phyloP scores from a whole-genome alignment of 2,329 filamentous ascomycete genomes.

The Leptodontidium sp. region DNA sequence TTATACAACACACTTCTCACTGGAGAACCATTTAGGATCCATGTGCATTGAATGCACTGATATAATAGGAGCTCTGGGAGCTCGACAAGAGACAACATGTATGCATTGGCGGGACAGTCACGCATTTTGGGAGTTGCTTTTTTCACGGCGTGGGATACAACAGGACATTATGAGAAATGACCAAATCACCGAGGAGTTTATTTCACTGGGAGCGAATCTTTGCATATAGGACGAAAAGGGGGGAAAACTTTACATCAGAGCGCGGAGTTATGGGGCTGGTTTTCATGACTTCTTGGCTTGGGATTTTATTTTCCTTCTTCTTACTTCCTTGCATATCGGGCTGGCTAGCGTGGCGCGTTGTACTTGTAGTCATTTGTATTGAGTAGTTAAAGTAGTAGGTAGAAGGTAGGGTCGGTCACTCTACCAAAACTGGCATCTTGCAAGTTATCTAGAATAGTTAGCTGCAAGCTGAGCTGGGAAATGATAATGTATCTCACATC shows the following conservation, averaged over 20 bases:
- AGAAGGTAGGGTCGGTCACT: background rate
- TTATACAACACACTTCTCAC: background rate
- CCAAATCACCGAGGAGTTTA: background rate
- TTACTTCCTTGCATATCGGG: background rate
- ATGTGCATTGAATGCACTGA: slow-evolving; percentile 2
- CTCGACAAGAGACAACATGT: background rate
- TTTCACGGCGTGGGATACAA: slow-evolving; percentile 8
- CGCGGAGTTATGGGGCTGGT: slow-evolving; percentile 14
- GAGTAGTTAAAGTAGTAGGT: background rate
- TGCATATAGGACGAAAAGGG: slow-evolving; percentile 1
- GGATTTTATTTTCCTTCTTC: background rate
- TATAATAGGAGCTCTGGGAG: background rate
- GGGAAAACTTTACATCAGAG: background rate
- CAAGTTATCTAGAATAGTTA: background rate
- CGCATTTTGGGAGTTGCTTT: slow-evolving; percentile 8
- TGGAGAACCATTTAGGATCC: background rate
- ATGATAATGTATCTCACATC: slow-evolving; percentile 20
- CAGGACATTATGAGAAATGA: slow-evolving; percentile 12
- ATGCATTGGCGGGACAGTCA: background rate
- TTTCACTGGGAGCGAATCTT: slow-evolving; percentile 2
- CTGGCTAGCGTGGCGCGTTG: background rate
- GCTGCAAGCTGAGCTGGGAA: slow-evolving; percentile 4
- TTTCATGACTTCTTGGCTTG: slow-evolving; percentile 12
- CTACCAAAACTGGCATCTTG: slow-evolving; percentile 7
- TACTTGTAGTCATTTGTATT: slow-evolving; percentile 12